Conservation (phyloP, 306 rosid genomes). For the Cajanus cajan region DNA sequence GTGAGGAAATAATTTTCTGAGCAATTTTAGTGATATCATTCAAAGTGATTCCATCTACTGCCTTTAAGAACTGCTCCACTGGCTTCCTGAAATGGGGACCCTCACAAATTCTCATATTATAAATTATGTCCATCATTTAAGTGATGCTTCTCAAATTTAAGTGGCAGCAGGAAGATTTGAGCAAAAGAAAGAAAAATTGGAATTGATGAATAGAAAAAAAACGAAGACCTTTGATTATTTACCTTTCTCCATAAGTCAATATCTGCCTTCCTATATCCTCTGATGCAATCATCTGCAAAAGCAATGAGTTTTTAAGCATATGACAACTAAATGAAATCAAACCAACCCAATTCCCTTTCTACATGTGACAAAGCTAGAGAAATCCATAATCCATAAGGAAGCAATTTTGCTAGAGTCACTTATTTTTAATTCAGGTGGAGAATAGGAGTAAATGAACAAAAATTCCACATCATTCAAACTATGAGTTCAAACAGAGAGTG, state of each 20-base stretch:
- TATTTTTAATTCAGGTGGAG: background rate
- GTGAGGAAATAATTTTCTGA: constrained; percentile 70
- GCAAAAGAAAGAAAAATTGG: background rate
- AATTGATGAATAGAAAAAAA: background rate
- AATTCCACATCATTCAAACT: background rate
- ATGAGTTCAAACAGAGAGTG: background rate
- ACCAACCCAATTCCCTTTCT: background rate
- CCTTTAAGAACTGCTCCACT: constrained; percentile 63
- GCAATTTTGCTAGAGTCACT: background rate
- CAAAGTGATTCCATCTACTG: constrained; percentile 64
- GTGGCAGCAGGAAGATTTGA: background rate
- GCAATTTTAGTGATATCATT: constrained; percentile 52
- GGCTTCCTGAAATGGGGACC: constrained; percentile 55
- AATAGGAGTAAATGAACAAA: background rate
- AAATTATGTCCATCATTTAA: background rate
- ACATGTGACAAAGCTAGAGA: background rate
- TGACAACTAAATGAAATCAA: background rate
- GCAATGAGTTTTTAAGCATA: background rate
- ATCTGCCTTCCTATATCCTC: constrained; percentile 84
- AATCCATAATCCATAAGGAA: background rate
- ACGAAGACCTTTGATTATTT: background rate
- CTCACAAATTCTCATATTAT: background rate
- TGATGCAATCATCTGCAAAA: constrained; percentile 65
- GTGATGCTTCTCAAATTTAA: background rate
- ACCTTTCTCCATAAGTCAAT: constrained; percentile 86